Evolutionary conservation across 1,284 basidiomycete species (phyloP), one percentile per base, ranked within the genome.

Genomic region (Rugiboletus extremiorientalis): DNA sequence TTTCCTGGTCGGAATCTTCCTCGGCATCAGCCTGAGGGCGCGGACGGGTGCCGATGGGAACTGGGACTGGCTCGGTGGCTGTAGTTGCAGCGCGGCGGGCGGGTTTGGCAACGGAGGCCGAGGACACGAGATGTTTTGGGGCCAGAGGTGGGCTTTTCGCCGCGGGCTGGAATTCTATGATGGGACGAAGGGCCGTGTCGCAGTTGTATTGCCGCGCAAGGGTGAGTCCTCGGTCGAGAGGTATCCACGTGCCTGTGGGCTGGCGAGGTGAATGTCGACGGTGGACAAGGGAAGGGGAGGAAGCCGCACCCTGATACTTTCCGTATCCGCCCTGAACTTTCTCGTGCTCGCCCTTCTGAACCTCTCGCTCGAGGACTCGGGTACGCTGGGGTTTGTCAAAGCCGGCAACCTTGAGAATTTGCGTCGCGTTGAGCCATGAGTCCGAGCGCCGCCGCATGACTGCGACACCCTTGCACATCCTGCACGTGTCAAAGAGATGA

Each of bases 271-370:
- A 22, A 31, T 37, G n/a, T 11, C 14, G 41, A 25, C 16, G 34
- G n/a, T 25, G 28, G 11, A 43, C 34, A 11, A 25, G 43, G 9
- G 43, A 47, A 55, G 14, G 36, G 57, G 52, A 46, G 25, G 58
- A 46, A 27, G 72, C 85, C 61, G n/a, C 60, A 96, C 96, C 97
- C 83, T 99, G 97, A 74, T 98, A 99, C 77, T 99, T 99, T 65
- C 97, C 97, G 75, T 99, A 99, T 1, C 97, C 97, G 36, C 97
- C 97, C 74, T 99, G 97, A 1, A 99, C 95, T 75, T 99, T 99
- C 76, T 99, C 97, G 74, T 99, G 97, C 64, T 94, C 91, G 28
- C 96, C 97, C 75, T 98, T 98, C 74, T 99, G 97, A 5, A 99
- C 89, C 77, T 99, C 97, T 62, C 97, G 86, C 74, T 99, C 97